phyloP scores from a whole-genome alignment of 495 filamentous ascomycete genomes.

The Lophiotrema nucula region DNA sequence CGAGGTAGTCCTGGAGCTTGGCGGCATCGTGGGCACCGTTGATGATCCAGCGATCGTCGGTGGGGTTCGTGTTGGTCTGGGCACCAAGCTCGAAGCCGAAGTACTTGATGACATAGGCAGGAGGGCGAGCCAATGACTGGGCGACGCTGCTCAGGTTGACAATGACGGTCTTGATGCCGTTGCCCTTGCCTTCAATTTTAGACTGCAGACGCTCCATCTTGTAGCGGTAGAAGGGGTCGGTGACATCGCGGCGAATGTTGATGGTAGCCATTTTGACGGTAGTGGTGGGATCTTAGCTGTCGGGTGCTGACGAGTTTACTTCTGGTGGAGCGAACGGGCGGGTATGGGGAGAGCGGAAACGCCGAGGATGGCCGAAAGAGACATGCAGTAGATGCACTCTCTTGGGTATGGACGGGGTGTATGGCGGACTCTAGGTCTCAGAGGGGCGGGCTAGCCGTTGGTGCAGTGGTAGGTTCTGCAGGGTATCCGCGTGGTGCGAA shows the following conservation, averaged over 20 bases:
- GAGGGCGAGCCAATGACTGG: conserved; percentile 85
- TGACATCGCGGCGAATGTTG: conserved; percentile 98
- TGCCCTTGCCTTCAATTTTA: conserved; percentile 99
- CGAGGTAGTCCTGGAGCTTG: conserved; percentile 97
- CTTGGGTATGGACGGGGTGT: not conserved
- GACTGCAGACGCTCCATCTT: conserved; percentile 99
- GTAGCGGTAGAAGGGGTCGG: conserved; percentile 99
- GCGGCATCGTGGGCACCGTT: conserved; percentile 93
- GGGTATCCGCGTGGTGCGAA: conserved; percentile 87
- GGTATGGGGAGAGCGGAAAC: conserved; percentile 22
- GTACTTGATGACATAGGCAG: conserved; percentile 97
- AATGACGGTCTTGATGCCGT: conserved; percentile 95
- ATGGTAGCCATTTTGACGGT: conserved; percentile 77
- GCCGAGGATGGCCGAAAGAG: conserved; percentile 35
- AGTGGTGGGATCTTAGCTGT: conserved; percentile 43
- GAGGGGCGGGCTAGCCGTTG: conserved; percentile 68
- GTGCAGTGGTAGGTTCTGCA: conserved; percentile 78
- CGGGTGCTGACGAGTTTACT: conserved; percentile 23
- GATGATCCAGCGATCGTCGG: conserved; percentile 99
- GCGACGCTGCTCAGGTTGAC: conserved; percentile 97
- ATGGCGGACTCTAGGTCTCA: conserved; percentile 5
- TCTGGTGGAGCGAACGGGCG: conserved; percentile 22
- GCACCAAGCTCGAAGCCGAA: conserved; percentile 98
- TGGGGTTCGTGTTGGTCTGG: conserved; percentile 94
- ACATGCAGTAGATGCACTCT: conserved; percentile 44